phyloP scores from a whole-genome alignment of 169 alveolate species.

The Eimeria sp. region DNA sequence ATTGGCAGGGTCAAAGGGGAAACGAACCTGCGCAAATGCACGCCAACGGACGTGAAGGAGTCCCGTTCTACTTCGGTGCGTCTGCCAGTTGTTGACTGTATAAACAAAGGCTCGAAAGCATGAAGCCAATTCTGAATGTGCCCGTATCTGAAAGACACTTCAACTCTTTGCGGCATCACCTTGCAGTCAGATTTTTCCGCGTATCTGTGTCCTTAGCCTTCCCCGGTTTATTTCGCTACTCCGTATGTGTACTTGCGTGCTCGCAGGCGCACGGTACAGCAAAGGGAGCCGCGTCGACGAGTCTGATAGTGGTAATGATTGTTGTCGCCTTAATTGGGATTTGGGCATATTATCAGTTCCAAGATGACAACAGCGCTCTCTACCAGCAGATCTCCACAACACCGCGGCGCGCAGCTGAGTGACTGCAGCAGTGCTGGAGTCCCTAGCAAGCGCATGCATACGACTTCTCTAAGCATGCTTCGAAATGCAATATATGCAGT shows the following conservation, averaged over 20 bases:
- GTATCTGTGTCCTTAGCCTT: background rate
- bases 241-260: background rate
- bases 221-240: background rate
- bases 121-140: background rate
- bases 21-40: slow-evolving; percentile 39
- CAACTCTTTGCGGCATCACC: background rate
- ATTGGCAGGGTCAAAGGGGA: slow-evolving; percentile 81
- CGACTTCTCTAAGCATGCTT: background rate
- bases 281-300: slow-evolving; percentile 1
- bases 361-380: slow-evolving; percentile 40
- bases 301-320: slow-evolving; percentile 25
- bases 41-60: slow-evolving; percentile 86
- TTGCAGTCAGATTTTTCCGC: background rate
- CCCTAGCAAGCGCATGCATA: background rate
- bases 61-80: background rate
- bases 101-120: too few relatives aligned
- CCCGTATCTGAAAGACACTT: background rate
- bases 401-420: background rate
- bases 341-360: slow-evolving; percentile 63
- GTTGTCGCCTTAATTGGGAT: slow-evolving; percentile 45
- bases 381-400: slow-evolving; percentile 35
- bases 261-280: background rate
- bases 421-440: background rate
- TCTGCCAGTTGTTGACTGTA: background rate
- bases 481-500: background rate